Evolutionary conservation across 2,329 filamentous ascomycete species (phyloP).

Genomic region (Sclerotinia nivalis): DNA sequence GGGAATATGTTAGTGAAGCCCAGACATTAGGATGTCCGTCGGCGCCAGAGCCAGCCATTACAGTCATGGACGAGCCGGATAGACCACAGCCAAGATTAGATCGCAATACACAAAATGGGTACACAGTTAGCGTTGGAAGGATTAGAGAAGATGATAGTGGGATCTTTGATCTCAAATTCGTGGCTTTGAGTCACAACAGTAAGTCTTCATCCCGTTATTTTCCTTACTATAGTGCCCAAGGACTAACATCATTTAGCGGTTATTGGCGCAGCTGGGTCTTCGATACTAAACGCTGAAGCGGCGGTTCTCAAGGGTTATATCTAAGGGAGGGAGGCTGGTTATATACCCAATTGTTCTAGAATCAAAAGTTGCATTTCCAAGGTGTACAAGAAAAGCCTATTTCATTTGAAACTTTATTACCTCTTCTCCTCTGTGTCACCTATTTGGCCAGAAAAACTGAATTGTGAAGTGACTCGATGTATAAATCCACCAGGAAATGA

Average conservation of each 20-base stretch:
- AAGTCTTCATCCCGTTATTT: constrained; percentile 24
- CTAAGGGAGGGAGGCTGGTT: background rate
- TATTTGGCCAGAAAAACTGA: background rate
- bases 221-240: background rate
- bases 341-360: constrained; percentile 5
- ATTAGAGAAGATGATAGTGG: constrained; percentile 78
- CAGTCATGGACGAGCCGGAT: constrained; percentile 86
- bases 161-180: constrained; percentile 94
- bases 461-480: background rate
- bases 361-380: background rate
- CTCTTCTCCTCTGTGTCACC: background rate
- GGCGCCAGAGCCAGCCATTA: constrained; percentile 77
- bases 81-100: constrained; percentile 90
- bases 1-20: constrained; percentile 78
- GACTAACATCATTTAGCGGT: constrained; percentile 57
- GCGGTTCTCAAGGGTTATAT: constrained; percentile 83
- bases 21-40: constrained; percentile 83
- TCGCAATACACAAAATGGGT: constrained; percentile 79
- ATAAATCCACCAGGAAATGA: no score
- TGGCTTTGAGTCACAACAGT: constrained; percentile 83
- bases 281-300: constrained; percentile 91
- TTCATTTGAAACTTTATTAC: background rate
- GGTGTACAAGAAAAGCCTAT: background rate
- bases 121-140: constrained; percentile 87
- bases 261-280: constrained; percentile 93